A percentile compares a stretch with the other conserved stretches of the same genome.
These are phyloP conservation scores for Trichoderma reesei DNA, from an alignment of 495 filamentous ascomycete genomes.

Conservation along the genomic window DNA sequence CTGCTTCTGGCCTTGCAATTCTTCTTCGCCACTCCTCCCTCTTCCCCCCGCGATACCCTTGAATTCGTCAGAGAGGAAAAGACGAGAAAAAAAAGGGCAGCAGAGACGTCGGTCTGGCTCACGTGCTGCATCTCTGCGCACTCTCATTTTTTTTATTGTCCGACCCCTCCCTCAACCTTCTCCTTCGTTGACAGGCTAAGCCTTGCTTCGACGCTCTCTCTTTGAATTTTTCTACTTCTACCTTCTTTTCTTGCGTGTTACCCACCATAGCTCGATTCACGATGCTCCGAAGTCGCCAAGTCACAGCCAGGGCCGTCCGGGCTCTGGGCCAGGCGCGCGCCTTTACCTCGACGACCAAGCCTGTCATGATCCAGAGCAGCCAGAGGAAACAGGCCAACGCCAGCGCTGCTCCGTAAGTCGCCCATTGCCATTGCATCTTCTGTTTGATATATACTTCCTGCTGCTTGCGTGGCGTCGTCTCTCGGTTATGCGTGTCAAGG, in stretches of 20 bases:
- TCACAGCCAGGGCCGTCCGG: conserved; percentile 1
- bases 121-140: not conserved
- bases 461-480: not conserved
- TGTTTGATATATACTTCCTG: not conserved
- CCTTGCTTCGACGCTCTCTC: not conserved
- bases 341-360: conserved; percentile 8
- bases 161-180: not conserved
- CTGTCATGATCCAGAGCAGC: not conserved
- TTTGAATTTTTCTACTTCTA: not conserved
- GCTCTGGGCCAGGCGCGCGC: not conserved
- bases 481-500: not conserved
- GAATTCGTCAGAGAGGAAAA: not conserved
- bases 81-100: not conserved
- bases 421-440: not conserved
- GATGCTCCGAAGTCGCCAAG: conserved; percentile 12
- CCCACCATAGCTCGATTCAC: conserved; percentile 2
- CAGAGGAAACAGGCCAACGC: conserved; percentile 1
- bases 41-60: not conserved
- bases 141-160: not conserved
- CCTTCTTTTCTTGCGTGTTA: not conserved
- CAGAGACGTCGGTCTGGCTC: not conserved
- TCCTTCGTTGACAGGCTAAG: not conserved
- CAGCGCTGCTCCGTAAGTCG: conserved; percentile 9
- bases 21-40: not conserved
- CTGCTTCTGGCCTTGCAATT: not conserved